Percentiles rank a stretch among this genome's conserved stretches.
These are phyloP conservation scores for Globisporangium barbulae DNA, from an alignment of 352 stramenopile species.

Conservation along the genomic window DNA sequence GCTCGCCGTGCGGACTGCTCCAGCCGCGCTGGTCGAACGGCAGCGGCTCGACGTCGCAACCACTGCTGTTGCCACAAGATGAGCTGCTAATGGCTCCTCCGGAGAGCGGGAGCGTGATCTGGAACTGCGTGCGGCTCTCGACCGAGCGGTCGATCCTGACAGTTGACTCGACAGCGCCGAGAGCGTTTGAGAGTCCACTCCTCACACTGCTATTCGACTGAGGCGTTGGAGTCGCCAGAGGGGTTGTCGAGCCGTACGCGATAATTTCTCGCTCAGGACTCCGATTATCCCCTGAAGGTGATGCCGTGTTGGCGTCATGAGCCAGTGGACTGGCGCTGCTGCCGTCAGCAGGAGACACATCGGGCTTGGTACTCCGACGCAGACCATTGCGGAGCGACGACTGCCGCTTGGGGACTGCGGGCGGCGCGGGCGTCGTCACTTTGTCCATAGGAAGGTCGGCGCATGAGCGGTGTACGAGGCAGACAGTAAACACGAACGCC, in stretches of 20 bases:
- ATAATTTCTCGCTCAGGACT: background rate
- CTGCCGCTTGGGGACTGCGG: constrained; percentile 6
- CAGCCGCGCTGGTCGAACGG: constrained; percentile 39
- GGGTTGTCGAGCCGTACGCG: background rate
- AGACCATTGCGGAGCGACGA: background rate
- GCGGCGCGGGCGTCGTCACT: background rate
- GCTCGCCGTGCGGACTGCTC: constrained; percentile 68
- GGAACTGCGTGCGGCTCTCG: constrained; percentile 48
- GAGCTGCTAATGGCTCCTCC: background rate
- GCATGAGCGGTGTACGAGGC: background rate
- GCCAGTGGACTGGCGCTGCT: background rate
- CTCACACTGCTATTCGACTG: background rate
- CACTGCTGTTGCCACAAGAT: background rate
- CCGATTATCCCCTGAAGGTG: background rate
- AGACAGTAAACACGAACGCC: background rate
- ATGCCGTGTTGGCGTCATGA: background rate
- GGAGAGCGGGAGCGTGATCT: constrained; percentile 39
- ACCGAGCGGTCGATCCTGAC: constrained; percentile 39
- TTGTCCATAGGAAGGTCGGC: constrained; percentile 6
- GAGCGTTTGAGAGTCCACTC: background rate
- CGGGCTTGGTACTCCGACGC: constrained; percentile 1
- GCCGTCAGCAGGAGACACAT: background rate
- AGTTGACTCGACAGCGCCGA: background rate
- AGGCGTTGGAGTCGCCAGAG: constrained; percentile 1
- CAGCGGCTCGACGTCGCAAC: background rate